These are phyloP conservation scores for Monilinia aucupariae DNA, from an alignment of 2,329 filamentous ascomycete genomes.

Conservation along the genomic window DNA sequence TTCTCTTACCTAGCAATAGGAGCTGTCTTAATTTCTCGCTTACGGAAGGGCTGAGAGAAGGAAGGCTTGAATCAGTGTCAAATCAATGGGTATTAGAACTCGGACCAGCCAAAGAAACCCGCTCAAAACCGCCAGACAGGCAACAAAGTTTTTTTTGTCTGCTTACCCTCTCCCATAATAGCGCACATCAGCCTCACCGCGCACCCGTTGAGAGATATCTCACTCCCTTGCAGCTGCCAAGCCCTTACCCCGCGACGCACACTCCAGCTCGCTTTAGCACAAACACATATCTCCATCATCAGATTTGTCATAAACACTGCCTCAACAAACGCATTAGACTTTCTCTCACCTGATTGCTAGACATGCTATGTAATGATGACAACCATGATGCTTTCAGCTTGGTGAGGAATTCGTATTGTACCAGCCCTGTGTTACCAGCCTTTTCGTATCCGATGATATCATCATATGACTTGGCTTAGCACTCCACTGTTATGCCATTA, in stretches of 20 bases:
- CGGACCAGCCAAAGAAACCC: neutral
- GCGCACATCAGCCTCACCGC: conserved; percentile 1
- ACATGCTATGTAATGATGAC: neutral
- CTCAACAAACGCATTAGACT: neutral
- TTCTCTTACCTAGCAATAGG: neutral
- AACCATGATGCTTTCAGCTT: conserved; percentile 7
- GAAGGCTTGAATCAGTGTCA: neutral
- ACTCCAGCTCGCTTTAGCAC: neutral
- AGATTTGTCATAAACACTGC: neutral
- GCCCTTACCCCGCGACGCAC: neutral
- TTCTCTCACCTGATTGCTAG: neutral
- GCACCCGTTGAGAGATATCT: neutral
- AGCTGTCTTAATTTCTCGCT: neutral
- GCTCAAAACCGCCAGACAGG: neutral
- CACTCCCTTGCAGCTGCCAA: neutral
- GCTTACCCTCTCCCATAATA: neutral
- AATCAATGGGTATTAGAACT: neutral
- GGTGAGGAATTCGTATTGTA: neutral
- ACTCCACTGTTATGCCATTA: neutral
- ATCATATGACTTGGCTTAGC: neutral
- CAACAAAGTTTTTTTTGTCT: neutral
- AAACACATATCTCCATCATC: neutral
- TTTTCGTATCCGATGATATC: conserved; percentile 10
- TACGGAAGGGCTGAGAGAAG: neutral
- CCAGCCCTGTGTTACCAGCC: conserved; percentile 1